These are phyloP conservation scores for Lachnellula cervina DNA, from an alignment of 2,329 filamentous ascomycete species.

Conservation along the genomic window DNA sequence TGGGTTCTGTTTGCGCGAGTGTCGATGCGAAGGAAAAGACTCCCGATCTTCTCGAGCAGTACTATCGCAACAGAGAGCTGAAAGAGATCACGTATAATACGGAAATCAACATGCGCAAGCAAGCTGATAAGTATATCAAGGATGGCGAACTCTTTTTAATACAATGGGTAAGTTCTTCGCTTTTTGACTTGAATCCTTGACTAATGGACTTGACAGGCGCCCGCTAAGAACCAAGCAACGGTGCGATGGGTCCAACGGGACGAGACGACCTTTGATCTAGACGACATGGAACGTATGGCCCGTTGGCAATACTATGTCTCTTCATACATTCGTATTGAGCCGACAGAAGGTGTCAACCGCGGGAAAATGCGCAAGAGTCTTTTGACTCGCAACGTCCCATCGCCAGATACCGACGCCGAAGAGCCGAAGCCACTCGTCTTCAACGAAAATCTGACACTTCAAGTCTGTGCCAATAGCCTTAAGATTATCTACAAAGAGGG, in stretches of 20 bases:
- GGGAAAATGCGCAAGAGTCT: slow-evolving; percentile 63
- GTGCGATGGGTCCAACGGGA: slow-evolving; percentile 67
- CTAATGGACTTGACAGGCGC: slow-evolving; percentile 47
- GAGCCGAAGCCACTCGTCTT: slow-evolving; percentile 54
- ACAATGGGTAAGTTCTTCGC: slow-evolving; percentile 67
- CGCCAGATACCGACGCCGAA: slow-evolving; percentile 56
- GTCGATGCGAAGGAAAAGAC: slow-evolving; percentile 90
- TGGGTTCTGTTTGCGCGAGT: slow-evolving; percentile 77
- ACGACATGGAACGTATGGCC: slow-evolving; percentile 78
- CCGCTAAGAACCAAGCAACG: slow-evolving; percentile 61
- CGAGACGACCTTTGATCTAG: slow-evolving; percentile 76
- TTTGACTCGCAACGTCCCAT: slow-evolving; percentile 65
- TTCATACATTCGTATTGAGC: slow-evolving; percentile 81
- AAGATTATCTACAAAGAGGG: slow-evolving; percentile 72
- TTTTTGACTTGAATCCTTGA: slow-evolving; percentile 3
- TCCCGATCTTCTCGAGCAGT: slow-evolving; percentile 81
- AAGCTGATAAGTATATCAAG: slow-evolving; percentile 87
- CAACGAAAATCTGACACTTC: slow-evolving; percentile 64
- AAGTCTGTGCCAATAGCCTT: slow-evolving; percentile 72
- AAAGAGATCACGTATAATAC: slow-evolving; percentile 85
- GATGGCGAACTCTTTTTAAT: slow-evolving; percentile 89
- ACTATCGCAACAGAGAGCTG: slow-evolving; percentile 73
- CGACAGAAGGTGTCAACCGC: slow-evolving; percentile 72
- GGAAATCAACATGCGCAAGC: slow-evolving; percentile 86
- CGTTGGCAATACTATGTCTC: slow-evolving; percentile 96